Conservation (phyloP, 768 basidiomycete species). For the Myochromella boudieri region DNA sequence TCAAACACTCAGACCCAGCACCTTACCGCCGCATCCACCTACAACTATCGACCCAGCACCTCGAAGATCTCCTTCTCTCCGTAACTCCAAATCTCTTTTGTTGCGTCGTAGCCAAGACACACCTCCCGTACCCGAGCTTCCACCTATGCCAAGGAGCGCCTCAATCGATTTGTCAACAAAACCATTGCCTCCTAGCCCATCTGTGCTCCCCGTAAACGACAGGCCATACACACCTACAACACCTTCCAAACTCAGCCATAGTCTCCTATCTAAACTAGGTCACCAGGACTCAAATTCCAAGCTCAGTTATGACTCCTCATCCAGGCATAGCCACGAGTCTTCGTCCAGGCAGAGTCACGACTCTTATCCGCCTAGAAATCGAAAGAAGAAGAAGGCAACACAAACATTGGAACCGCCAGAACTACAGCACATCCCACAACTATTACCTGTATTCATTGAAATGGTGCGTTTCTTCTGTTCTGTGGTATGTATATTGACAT, state of each 20-base stretch:
- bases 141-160: conserved; percentile 32
- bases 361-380: not conserved
- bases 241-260: conserved; percentile 13
- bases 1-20: conserved; percentile 11
- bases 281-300: conserved; percentile 1
- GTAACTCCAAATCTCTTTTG: conserved; percentile 40
- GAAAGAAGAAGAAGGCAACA: conserved; percentile 38
- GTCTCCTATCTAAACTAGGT: not conserved
- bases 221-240: conserved; percentile 18
- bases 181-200: conserved; percentile 38
- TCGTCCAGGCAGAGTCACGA: not conserved
- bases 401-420: conserved; percentile 68
- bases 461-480: conserved; percentile 56
- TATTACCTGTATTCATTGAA: conserved; percentile 90
- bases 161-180: conserved; percentile 26
- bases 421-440: conserved; percentile 70
- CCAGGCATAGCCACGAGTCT: not conserved
- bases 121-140: conserved; percentile 43
- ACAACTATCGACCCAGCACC: conserved; percentile 16
- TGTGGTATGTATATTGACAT: not conserved
- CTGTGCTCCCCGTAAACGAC: conserved; percentile 21
- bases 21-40: not conserved
- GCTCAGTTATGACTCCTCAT: not conserved
- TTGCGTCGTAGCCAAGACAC: conserved; percentile 30
- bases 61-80: conserved; percentile 45